Base-by-base conservation (phyloP, 2,329 filamentous ascomycete species). In the Aspergillus candidus region DNA sequence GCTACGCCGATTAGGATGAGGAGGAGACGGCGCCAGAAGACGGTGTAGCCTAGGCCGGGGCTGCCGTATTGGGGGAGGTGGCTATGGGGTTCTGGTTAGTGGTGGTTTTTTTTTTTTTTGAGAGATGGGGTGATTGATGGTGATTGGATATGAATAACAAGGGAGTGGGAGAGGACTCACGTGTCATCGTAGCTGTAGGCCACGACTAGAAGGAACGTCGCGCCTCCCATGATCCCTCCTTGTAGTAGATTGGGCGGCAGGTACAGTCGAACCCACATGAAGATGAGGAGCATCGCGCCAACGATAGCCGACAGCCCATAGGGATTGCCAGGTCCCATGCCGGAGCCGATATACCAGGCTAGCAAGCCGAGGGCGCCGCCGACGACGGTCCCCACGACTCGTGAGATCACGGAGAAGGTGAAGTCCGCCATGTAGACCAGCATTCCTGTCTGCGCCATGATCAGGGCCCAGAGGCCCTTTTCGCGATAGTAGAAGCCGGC, bases 381-480 rank as follows among this genome's bases (percentile, higher is more conserved):
- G 8, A 73, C 46, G 0, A 77, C 47, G 0, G 74, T 76, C 5
- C 71, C 75, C 1, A 67, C 40, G 0, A 57, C 53, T 15, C 75
- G 64, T 1, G 65, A 58, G 0, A 74, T 35, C 5, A 76, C 49
- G 0, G 71, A 72, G 38, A 72, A 72, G 0, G 67, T 69, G 33
- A 77, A 76, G 41, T 78, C 75, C 0, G 72, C 68, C 62, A 75
- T 69, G 50, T 76, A 77, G 8, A 72, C 60, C 1, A 76, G 60
- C 2, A 77, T 49, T 1, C 64, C 66, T 0, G 71, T 73, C 50
- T 77, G 75, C 0, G 67, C 74, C 57, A 73, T 77, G 34, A 78
- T 75, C 7, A 77, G 55, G 0, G 63, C 72, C 75, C 75, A 78
- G 0, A 78, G 59, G 0, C 75, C 73, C 51, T 74, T 76, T 44